Evolutionary conservation across 2,329 filamentous ascomycete genomes (phyloP).

Genomic region (Nemania sp.): DNA sequence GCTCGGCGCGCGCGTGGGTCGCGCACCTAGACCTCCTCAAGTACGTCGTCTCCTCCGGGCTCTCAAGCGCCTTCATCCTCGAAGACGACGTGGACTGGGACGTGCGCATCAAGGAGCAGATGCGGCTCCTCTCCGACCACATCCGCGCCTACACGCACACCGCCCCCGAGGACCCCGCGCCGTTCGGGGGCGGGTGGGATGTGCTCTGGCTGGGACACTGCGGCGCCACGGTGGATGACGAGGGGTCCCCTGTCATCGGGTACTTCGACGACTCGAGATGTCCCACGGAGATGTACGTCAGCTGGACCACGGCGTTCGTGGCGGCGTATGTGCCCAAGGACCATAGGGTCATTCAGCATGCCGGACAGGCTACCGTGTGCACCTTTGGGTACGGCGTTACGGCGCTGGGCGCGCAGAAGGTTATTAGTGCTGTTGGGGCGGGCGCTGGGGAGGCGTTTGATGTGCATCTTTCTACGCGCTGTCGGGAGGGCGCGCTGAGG

Average conservation of each 20-base stretch:
- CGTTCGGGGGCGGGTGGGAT: conserved; percentile 53
- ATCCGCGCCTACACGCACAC: conserved; percentile 46
- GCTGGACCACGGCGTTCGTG: conserved; percentile 44
- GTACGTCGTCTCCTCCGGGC: conserved; percentile 44
- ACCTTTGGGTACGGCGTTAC: conserved; percentile 51
- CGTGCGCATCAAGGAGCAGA: conserved; percentile 50
- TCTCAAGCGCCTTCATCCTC: conserved; percentile 48
- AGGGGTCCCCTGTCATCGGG: conserved; percentile 27
- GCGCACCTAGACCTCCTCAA: conserved; percentile 50
- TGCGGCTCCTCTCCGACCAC: conserved; percentile 49
- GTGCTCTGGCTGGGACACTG: conserved; percentile 56
- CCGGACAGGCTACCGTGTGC: conserved; percentile 43
- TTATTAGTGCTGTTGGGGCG: conserved; percentile 48
- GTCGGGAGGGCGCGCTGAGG: conserved; percentile 47
- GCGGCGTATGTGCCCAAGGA: conserved; percentile 39
- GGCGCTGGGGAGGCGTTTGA: conserved; percentile 53
- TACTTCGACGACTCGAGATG: conserved; percentile 44
- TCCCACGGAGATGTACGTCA: conserved; percentile 41
- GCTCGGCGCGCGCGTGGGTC: conserved; percentile 49
- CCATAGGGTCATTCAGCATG: conserved; percentile 45
- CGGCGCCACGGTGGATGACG: conserved; percentile 45
- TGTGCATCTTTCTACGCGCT: conserved; percentile 50
- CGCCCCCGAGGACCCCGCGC: conserved; percentile 9
- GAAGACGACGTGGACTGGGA: conserved; percentile 57
- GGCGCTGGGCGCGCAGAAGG: conserved; percentile 49